These are phyloP conservation scores for Cryptomeria japonica DNA, from an alignment of 75 land plant species.

Conservation along the genomic window DNA sequence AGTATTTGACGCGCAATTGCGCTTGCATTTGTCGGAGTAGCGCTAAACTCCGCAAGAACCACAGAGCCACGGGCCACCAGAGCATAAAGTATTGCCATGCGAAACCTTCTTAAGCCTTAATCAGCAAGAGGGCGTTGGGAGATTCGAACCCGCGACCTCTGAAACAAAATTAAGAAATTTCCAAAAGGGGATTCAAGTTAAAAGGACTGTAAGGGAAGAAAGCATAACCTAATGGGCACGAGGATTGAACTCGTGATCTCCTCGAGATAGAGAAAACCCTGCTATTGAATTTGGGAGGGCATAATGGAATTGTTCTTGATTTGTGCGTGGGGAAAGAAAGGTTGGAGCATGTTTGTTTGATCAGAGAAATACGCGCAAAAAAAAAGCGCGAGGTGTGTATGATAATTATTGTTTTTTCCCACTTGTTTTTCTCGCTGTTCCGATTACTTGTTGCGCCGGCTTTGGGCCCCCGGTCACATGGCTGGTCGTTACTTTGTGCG, in stretches of 20 bases:
- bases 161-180: neutral
- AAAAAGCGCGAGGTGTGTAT: neutral
- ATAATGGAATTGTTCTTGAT: neutral
- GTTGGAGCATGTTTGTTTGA: neutral
- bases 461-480: neutral
- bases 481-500: neutral
- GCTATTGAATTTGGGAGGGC: neutral
- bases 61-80: slow-evolving; percentile 89
- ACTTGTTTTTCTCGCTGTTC: neutral
- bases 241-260: neutral
- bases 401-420: neutral
- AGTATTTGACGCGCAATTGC: slow-evolving; percentile 76
- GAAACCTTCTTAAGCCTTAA: no score
- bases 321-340: neutral
- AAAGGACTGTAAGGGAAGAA: neutral
- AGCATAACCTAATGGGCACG: neutral
- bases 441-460: neutral
- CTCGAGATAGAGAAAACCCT: neutral
- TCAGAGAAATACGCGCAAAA: neutral
- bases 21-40: slow-evolving; percentile 65
- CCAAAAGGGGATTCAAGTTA: neutral
- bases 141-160: slow-evolving; percentile 4
- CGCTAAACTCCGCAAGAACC: slow-evolving; percentile 81
- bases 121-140: neutral
- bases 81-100: slow-evolving; percentile 84